Evolutionary conservation across 1,284 basidiomycete genomes (phyloP).

Genomic region (Sporisorium iseilematis-ciliati): DNA sequence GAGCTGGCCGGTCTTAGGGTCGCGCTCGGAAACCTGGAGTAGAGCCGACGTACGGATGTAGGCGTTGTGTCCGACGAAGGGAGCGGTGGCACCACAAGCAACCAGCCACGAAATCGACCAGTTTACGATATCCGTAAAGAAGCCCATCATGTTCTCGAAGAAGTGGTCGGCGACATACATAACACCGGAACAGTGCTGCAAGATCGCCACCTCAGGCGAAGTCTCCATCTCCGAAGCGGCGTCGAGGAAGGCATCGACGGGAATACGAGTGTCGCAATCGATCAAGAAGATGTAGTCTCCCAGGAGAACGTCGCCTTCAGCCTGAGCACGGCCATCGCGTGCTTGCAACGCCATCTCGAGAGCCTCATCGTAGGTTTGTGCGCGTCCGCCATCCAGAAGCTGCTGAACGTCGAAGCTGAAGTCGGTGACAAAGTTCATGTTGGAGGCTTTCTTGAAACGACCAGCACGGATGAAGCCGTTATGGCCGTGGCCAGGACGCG

Average conservation of each 20-base stretch:
- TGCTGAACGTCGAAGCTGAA: constrained; percentile 83
- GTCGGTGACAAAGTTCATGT: constrained; percentile 90
- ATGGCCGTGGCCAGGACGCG: constrained; percentile 78
- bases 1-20: constrained; percentile 76
- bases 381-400: constrained; percentile 73
- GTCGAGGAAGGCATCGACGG: constrained; percentile 85
- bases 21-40: constrained; percentile 79
- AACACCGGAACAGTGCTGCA: constrained; percentile 82
- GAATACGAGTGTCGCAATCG: constrained; percentile 84
- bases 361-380: constrained; percentile 31
- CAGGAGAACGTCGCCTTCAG: constrained; percentile 44
- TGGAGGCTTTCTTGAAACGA: constrained; percentile 88
- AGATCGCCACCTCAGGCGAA: constrained; percentile 81
- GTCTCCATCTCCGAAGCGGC: constrained; percentile 82
- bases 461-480: constrained; percentile 83
- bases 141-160: constrained; percentile 86
- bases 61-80: constrained; percentile 88
- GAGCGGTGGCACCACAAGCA: constrained; percentile 70
- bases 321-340: constrained; percentile 68
- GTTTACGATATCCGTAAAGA: constrained; percentile 73
- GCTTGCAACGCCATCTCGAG: constrained; percentile 71
- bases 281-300: constrained; percentile 54
- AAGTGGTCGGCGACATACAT: constrained; percentile 88
- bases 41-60: constrained; percentile 87
- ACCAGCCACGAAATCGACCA: constrained; percentile 71